These are phyloP conservation scores for Paramarasmius palmivorus DNA, from an alignment of 1,284 basidiomycete species.

Conservation along the genomic window DNA sequence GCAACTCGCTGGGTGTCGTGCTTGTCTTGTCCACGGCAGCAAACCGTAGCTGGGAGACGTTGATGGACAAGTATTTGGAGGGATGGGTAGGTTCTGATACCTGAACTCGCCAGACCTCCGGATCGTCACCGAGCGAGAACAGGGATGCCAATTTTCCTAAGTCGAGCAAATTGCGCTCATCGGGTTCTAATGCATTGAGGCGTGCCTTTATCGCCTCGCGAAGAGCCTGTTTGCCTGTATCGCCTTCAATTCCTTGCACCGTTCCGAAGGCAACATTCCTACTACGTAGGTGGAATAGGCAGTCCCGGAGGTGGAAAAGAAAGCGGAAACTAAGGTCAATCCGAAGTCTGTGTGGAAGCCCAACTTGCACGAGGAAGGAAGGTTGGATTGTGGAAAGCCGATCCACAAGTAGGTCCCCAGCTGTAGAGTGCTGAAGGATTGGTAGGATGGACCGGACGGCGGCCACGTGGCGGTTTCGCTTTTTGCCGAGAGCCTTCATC, in stretches of 20 bases:
- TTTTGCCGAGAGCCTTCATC: conserved; percentile 23
- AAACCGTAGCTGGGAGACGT: conserved; percentile 25
- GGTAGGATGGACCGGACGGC: conserved; percentile 37
- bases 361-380: conserved; percentile 76
- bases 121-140: background rate
- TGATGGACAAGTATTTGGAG: conserved; percentile 21
- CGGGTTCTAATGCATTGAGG: conserved; percentile 46
- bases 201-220: conserved; percentile 39
- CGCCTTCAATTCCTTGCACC: background rate
- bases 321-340: conserved; percentile 68
- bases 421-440: conserved; percentile 48
- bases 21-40: conserved; percentile 31
- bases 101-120: background rate
- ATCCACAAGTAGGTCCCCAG: conserved; percentile 57
- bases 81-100: background rate
- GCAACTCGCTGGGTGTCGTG: background rate
- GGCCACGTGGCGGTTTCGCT: conserved; percentile 30
- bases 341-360: conserved; percentile 63
- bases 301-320: conserved; percentile 69
- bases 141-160: background rate
- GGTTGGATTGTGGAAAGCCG: conserved; percentile 78
- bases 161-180: conserved; percentile 26
- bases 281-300: conserved; percentile 40
- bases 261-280: background rate
- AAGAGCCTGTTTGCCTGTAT: conserved; percentile 21